Evolutionary conservation across 805 yeast genomes (phyloP).

Genomic region (Wickerhamomyces rabaulensis): DNA sequence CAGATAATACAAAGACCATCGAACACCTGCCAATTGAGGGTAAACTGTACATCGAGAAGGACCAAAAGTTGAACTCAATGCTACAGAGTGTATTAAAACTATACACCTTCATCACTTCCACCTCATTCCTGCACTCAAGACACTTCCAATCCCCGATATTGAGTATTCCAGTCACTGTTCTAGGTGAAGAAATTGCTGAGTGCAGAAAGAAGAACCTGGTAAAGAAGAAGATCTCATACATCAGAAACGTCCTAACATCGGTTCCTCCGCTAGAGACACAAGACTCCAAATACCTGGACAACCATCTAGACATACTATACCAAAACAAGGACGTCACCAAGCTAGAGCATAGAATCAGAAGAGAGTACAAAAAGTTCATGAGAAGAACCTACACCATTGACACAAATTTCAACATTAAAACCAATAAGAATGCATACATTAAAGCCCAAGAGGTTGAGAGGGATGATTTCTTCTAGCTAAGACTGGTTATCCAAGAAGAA

Average conservation of each 20-base stretch:
- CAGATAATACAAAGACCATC: not conserved
- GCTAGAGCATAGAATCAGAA: constrained; percentile 3
- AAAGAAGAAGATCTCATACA: constrained; percentile 16
- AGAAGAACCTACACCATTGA: constrained; percentile 17
- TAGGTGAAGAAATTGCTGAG: constrained; percentile 19
- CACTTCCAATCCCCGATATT: constrained; percentile 14
- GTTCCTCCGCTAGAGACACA: constrained; percentile 19
- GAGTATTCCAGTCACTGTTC: constrained; percentile 12
- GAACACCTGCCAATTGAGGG: constrained; percentile 5
- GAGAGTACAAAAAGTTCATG: constrained; percentile 21
- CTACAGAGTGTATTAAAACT: constrained; percentile 17
- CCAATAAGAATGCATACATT: constrained; percentile 18
- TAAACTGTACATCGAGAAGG: constrained; percentile 1
- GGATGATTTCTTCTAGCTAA: constrained; percentile 4
- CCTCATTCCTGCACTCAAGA: constrained; percentile 13
- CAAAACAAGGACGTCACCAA: not conserved
- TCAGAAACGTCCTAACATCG: constrained; percentile 9
- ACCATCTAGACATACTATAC: constrained; percentile 10
- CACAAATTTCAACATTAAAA: constrained; percentile 6
- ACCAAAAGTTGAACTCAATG: constrained; percentile 11
- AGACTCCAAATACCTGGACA: constrained; percentile 13
- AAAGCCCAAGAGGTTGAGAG: constrained; percentile 5
- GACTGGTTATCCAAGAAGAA: not conserved
- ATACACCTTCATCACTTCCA: constrained; percentile 11
- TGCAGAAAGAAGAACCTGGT: constrained; percentile 17